Evolutionary conservation across 208 protist species (phyloP), one percentile per base, ranked within the genome.

Genomic region (Wallacemonas sp.): DNA sequence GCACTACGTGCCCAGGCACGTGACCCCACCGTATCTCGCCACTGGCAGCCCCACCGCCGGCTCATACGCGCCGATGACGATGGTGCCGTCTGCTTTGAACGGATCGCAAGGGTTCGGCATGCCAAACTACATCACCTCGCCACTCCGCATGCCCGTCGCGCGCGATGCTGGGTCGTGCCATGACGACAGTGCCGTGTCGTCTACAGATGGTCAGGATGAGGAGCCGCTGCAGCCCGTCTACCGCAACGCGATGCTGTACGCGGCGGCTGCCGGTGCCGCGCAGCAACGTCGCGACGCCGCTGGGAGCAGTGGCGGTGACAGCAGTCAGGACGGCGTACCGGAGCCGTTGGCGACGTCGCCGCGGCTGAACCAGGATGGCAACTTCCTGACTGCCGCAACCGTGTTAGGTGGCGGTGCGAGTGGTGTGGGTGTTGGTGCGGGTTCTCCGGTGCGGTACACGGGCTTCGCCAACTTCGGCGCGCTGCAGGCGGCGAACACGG

Each of bases 161-260:
- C n/a, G n/a, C n/a, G n/a, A n/a, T n/a, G n/a, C n/a, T n/a, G n/a
- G n/a, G n/a, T 58, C 34, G 30, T 24, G 12, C 52, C 4, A 16
- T 6, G 5, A 24, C 16, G 32, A 24, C 52, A 58, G 30, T 16
- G 32, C 17, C 0, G 30, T 24, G n/a, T 58, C 52, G n/a, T 58
- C 52, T 3, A 58, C 52, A 8, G 52, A n/a, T 17, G 52, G 52
- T 14, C 52, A 41, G 17, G 52, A 24, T 0, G 71, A 74, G 48
- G 76, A 81, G 39, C 76, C 76, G 16, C 24, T 74, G 3, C 76
- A 81, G 39, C 76, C 76, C 11, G 69, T 81, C n/a, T 48, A 64
- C 19, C 76, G 69, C 49, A 55, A 44, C 11, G 56, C 52, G 17
- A 34, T 58, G 52, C 36, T 62, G 4, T 47, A n/a, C 38, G 56